Evolutionary conservation across 768 basidiomycete genomes (phyloP).

Genomic region (Suillus weaverae): DNA sequence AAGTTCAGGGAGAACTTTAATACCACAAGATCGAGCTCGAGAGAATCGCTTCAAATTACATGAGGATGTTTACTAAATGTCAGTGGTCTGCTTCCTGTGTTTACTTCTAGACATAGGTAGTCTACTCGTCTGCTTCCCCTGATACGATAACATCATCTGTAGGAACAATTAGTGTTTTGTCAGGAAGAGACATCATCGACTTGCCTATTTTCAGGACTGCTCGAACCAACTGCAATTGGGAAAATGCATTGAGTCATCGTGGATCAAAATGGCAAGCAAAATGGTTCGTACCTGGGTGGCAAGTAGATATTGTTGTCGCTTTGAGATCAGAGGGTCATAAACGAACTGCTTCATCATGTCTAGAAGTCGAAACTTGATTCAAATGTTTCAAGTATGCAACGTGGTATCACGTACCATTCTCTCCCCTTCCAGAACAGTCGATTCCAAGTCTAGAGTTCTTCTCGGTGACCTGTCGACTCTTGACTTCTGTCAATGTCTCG

Average conservation of each 20-base stretch:
- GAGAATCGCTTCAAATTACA: slow-evolving; percentile 22
- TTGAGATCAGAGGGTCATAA: slow-evolving; percentile 95
- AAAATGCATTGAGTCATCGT: slow-evolving; percentile 7
- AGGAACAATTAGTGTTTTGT: slow-evolving; percentile 10
- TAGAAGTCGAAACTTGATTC: slow-evolving; percentile 30
- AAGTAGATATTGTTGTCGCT: slow-evolving; percentile 93
- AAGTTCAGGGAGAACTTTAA: background rate
- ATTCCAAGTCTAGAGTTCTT: slow-evolving; percentile 85
- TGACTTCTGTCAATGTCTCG: slow-evolving; percentile 94
- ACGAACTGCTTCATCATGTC: slow-evolving; percentile 99
- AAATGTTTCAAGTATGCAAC: background rate
- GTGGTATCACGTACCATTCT: slow-evolving; percentile 65
- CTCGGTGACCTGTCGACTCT: slow-evolving; percentile 88
- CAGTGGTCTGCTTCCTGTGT: slow-evolving; percentile 7
- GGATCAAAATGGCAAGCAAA: background rate
- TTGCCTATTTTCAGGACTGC: slow-evolving; percentile 87
- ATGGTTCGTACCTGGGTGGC: slow-evolving; percentile 80
- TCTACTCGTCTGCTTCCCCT: slow-evolving; percentile 68
- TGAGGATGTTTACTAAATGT: slow-evolving; percentile 20
- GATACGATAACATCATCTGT: slow-evolving; percentile 78
- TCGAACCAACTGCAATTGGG: slow-evolving; percentile 60
- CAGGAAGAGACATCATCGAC: slow-evolving; percentile 21
- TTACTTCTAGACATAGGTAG: slow-evolving; percentile 19
- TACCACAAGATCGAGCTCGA: background rate
- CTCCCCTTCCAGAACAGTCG: slow-evolving; percentile 83